Evolutionary conservation across 1,284 basidiomycete species (phyloP), one percentile per base, ranked within the genome.

Genomic region (Malassezia pachydermatis): DNA sequence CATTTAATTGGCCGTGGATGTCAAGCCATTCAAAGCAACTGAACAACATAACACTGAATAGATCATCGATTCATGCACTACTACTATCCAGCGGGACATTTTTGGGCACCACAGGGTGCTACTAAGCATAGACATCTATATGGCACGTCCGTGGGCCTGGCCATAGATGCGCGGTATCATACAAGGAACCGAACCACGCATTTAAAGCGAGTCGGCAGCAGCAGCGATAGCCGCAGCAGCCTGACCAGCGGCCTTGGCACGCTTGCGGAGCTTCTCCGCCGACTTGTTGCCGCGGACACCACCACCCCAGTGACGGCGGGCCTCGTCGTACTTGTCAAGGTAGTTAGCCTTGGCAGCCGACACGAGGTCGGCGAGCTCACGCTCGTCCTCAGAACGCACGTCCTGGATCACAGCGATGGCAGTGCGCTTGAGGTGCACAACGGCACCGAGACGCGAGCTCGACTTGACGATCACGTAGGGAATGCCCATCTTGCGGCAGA

Each of bases 401-500:
- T 96, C 88, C 76, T 92, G 86, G 62, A 98, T 76, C 42, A 85
- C 84, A 53, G 89, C 76, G 56, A 94, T 84, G 55, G 90, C 85
- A 46, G 88, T 82, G 51, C 89, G 95, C 83, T 96, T 96, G 82
- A 95, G 94, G 82, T 90, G 86, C 44, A 90, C 88, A 53, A 92
- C 86, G 13, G 88, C 88, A 65, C 92, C 92, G 65, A 96, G 84
- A 73, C 92, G 87, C 51, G 90, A 86, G 78, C 95, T 96, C 68
- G 70, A 84, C 81, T 95, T 94, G 70, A 95, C 88, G 67, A 98
- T 95, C 61, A 92, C 88, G 77, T 96, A 96, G 28, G 88, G 88
- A 41, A 95, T 83, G 73, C 89, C 90, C 89, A 95, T 94, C 83
- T 95, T 95, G 76, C 89, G 83, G 80, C 92, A 98, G 59, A 96